Evolutionary conservation across 352 stramenopile species (phyloP).

Genomic region (Elongisporangium undulatum): DNA sequence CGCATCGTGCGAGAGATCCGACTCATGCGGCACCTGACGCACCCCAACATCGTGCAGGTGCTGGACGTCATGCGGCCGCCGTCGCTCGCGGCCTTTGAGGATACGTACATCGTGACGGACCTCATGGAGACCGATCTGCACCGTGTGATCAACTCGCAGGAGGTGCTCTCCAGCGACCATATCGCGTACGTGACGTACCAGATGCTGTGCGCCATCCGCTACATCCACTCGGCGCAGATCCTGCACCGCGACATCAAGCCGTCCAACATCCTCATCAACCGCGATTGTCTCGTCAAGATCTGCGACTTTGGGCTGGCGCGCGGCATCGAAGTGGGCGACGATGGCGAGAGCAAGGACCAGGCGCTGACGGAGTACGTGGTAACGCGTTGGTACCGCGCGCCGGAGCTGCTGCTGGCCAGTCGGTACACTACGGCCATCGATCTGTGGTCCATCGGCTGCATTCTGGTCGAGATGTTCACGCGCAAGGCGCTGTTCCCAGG

Average conservation of each 20-base stretch:
- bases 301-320: slow-evolving; percentile 89
- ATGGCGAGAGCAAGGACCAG: slow-evolving; percentile 40
- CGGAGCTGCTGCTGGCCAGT: slow-evolving; percentile 92
- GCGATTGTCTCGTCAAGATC: slow-evolving; percentile 86
- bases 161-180: slow-evolving; percentile 66
- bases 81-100: slow-evolving; percentile 68
- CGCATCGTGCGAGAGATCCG: slow-evolving; percentile 82
- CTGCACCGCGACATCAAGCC: slow-evolving; percentile 94
- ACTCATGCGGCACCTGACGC: slow-evolving; percentile 71
- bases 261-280: slow-evolving; percentile 95
- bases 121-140: slow-evolving; percentile 83
- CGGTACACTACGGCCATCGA: slow-evolving; percentile 95
- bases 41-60: slow-evolving; percentile 70
- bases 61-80: slow-evolving; percentile 74
- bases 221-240: slow-evolving; percentile 86
- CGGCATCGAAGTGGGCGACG: slow-evolving; percentile 46
- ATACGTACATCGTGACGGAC: slow-evolving; percentile 84
- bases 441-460: slow-evolving; percentile 97
- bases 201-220: slow-evolving; percentile 69
- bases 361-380: slow-evolving; percentile 91
- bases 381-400: slow-evolving; percentile 92
- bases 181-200: slow-evolving; percentile 85
- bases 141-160: slow-evolving; percentile 74
- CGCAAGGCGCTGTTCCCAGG: slow-evolving; percentile 76
- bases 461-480: slow-evolving; percentile 97